Evolutionary conservation across 257 asterid genomes (phyloP).

Genomic region (Solanum megistacrolobum): DNA sequence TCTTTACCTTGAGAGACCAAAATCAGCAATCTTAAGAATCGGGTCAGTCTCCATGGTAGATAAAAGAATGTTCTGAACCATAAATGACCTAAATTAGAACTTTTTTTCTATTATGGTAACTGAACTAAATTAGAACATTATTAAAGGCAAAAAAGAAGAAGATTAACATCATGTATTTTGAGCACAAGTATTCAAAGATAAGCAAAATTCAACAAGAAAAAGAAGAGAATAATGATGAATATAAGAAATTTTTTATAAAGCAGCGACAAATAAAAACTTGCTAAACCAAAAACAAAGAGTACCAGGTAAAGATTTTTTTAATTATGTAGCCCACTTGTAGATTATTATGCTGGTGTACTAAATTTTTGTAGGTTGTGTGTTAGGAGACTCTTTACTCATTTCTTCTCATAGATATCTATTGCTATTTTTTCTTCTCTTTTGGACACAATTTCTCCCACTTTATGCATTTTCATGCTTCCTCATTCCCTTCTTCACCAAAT

Average conservation of each 20-base stretch:
- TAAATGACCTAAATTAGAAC: not conserved
- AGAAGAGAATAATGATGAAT: not conserved
- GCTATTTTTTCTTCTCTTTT: not conserved
- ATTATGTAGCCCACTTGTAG: not conserved
- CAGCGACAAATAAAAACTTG: not conserved
- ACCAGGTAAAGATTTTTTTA: not conserved
- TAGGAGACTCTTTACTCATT: not conserved
- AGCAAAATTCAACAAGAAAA: not conserved
- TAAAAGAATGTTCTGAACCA: slow-evolving; percentile 39
- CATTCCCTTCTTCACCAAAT: not conserved
- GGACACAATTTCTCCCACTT: not conserved
- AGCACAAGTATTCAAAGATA: not conserved
- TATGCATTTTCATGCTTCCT: not conserved
- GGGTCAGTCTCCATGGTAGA: slow-evolving; percentile 22
- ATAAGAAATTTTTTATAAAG: not conserved
- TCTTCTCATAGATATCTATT: not conserved
- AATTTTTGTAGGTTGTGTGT: not conserved
- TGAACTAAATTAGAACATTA: not conserved
- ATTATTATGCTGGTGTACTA: not conserved
- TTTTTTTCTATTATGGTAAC: not conserved
- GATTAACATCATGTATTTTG: not conserved
- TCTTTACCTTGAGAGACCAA: slow-evolving; percentile 48
- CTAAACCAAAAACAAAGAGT: not conserved
- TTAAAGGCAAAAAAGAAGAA: not conserved
- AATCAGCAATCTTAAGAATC: slow-evolving; percentile 47